Conservation (phyloP, 1,284 basidiomycete species). For the Ganoderma lucidum region DNA sequence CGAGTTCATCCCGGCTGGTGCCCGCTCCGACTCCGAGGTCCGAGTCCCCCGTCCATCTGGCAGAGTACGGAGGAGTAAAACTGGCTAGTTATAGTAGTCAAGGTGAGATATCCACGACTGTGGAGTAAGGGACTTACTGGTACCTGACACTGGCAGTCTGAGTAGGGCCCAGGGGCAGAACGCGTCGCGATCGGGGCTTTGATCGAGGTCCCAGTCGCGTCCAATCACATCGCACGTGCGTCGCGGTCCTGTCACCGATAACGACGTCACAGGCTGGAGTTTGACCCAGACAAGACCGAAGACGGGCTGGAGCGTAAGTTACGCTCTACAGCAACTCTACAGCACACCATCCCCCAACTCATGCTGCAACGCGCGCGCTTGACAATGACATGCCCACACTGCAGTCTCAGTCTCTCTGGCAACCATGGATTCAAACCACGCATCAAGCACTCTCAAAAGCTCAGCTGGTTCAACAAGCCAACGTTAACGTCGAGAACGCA, state of each 20-base stretch:
- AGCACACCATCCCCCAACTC: background rate
- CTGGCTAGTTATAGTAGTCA: background rate
- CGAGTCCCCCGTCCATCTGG: background rate
- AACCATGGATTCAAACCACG: background rate
- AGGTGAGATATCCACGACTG: background rate
- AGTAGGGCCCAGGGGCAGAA: background rate
- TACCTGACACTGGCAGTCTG: too few relatives aligned
- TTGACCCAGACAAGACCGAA: background rate
- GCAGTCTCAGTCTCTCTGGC: background rate
- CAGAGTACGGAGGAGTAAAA: background rate
- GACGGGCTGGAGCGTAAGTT: background rate
- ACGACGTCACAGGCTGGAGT: background rate
- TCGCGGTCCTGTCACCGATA: slow-evolving; percentile 10
- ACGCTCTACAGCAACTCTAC: background rate
- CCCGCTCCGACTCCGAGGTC: background rate
- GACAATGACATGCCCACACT: background rate
- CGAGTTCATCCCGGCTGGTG: background rate
- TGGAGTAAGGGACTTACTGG: background rate
- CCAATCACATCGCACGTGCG: slow-evolving; percentile 27
- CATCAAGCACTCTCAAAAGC: background rate
- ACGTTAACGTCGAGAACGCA: background rate
- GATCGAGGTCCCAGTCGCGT: slow-evolving; percentile 15
- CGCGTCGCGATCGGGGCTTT: slow-evolving; percentile 8
- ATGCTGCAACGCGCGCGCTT: background rate
- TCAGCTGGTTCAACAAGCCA: background rate